These are phyloP conservation scores for Carex parvula DNA, from an alignment of 176 grass and related monocot genomes.

Conservation along the genomic window DNA sequence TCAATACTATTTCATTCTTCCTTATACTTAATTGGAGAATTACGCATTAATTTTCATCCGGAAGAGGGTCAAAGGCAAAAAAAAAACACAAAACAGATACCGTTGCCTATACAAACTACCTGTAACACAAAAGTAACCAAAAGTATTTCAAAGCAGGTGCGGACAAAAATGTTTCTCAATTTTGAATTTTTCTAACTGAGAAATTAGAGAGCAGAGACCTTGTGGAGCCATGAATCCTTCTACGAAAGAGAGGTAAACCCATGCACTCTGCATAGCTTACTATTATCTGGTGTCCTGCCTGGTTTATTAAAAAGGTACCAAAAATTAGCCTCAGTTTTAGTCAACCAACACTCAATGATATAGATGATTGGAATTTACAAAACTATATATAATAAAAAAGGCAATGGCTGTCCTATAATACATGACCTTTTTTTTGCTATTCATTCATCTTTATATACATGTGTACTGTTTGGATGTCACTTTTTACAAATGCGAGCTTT, in stretches of 20 bases:
- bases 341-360: neutral
- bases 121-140: neutral
- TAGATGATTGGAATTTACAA: neutral
- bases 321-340: neutral
- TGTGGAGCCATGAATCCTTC: conserved; percentile 65
- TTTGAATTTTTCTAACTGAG: conserved; percentile 14
- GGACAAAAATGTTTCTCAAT: neutral
- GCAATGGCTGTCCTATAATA: neutral
- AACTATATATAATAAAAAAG: neutral
- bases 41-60: neutral
- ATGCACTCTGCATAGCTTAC: conserved; percentile 85
- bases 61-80: neutral
- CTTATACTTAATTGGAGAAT: neutral
- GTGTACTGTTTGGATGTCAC: neutral
- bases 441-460: neutral
- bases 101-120: neutral
- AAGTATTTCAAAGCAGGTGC: neutral
- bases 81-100: neutral
- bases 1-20: neutral
- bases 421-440: neutral
- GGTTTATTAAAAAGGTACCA: conserved; percentile 10
- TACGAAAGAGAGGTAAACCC: conserved; percentile 77
- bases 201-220: conserved; percentile 38
- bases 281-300: conserved; percentile 94
- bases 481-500: neutral